These are phyloP conservation scores for Hypoxylon sp. DNA, from an alignment of 2,329 filamentous ascomycete species.

Conservation along the genomic window DNA sequence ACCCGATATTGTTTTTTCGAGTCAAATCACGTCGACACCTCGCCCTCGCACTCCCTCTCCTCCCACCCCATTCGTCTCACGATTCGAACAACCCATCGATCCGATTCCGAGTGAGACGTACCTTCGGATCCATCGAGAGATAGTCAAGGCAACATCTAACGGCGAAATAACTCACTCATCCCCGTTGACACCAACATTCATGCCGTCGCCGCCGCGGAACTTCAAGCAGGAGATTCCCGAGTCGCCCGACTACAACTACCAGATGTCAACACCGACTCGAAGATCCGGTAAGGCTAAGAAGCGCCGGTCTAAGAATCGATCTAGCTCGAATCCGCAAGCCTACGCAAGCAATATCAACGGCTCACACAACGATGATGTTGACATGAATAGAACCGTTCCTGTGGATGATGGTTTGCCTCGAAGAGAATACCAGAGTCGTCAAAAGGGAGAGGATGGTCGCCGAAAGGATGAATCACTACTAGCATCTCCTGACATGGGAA, in stretches of 20 bases:
- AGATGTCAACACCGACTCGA: conserved; percentile 9
- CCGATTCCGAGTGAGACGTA: background rate
- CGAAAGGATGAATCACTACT: conserved; percentile 33
- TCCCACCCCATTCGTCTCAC: background rate
- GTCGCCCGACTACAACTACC: conserved; percentile 28
- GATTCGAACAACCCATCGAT: background rate
- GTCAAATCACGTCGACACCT: conserved; percentile 33
- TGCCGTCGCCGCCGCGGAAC: background rate
- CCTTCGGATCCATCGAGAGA: background rate
- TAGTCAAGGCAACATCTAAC: background rate
- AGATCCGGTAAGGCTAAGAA: conserved; percentile 40
- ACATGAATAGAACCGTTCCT: conserved; percentile 5
- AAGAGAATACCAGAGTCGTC: conserved; percentile 19
- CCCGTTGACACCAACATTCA: conserved; percentile 3
- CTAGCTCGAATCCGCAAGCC: conserved; percentile 14
- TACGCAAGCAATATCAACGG: conserved; percentile 7
- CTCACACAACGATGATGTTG: conserved; percentile 1
- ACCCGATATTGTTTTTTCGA: conserved; percentile 38
- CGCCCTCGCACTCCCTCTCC: conserved; percentile 1
- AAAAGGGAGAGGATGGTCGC: conserved; percentile 37
- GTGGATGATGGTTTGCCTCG: background rate
- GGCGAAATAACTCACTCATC: conserved; percentile 4
- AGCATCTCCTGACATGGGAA: conserved; percentile 36
- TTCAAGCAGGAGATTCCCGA: conserved; percentile 26
- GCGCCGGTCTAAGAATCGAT: conserved; percentile 56